phyloP scores from a whole-genome alignment of 352 stramenopile species.

The Globisporangium polare region DNA sequence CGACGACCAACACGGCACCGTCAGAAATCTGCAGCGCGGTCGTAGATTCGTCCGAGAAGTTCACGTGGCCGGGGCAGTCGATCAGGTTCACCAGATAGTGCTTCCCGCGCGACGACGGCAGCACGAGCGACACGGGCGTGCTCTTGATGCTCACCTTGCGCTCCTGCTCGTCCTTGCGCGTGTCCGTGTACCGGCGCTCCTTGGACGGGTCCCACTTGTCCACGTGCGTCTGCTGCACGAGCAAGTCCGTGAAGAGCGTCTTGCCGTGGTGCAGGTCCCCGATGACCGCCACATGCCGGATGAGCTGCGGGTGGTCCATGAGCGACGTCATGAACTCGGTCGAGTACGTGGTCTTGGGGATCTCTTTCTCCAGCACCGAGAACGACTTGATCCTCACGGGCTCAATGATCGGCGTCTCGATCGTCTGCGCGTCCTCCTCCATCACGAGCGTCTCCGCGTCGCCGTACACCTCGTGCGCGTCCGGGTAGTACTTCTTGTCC shows the following conservation, averaged over 20 bases:
- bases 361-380: constrained; percentile 80
- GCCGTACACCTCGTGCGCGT: constrained; percentile 95
- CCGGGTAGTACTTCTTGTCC: constrained; percentile 99
- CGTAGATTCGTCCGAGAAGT: constrained; percentile 97
- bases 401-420: constrained; percentile 98
- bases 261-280: constrained; percentile 97
- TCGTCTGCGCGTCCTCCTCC: constrained; percentile 98
- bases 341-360: constrained; percentile 86
- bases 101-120: constrained; percentile 94
- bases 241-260: constrained; percentile 89
- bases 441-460: constrained; percentile 97
- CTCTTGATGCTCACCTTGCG: constrained; percentile 96
- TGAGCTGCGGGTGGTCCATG: constrained; percentile 86
- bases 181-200: constrained; percentile 94
- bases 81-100: constrained; percentile 95
- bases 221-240: constrained; percentile 90
- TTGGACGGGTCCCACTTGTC: constrained; percentile 73
- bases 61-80: constrained; percentile 96
- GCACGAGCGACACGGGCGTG: constrained; percentile 93
- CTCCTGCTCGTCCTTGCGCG: constrained; percentile 95
- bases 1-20: constrained; percentile 94
- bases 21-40: constrained; percentile 93
- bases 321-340: constrained; percentile 87
- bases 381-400: constrained; percentile 94
- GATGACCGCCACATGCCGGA: constrained; percentile 95